Conservation (phyloP, 106 monocot genomes). For the Apostasia ramifera region DNA sequence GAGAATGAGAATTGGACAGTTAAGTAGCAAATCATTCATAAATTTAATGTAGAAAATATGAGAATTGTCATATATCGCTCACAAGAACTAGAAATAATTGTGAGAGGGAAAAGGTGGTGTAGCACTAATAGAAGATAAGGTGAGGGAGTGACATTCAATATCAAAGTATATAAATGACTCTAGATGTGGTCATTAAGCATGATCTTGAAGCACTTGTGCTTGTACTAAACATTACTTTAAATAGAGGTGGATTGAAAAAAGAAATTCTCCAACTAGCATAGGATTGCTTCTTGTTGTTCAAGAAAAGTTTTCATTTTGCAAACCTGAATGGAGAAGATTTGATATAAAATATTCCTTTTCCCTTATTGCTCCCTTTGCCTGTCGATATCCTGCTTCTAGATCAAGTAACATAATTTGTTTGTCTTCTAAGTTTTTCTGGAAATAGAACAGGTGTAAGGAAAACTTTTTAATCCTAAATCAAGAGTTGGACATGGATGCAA, state of each 20-base stretch:
- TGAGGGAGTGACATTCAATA: too few species aligned
- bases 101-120: too few species aligned
- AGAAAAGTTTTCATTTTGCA: background rate
- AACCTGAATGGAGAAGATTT: slow-evolving; percentile 70
- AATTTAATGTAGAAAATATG: too few species aligned
- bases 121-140: too few species aligned
- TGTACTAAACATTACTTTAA: background rate
- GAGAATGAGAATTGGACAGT: too few species aligned
- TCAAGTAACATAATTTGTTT: slow-evolving; percentile 34
- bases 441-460: background rate
- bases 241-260: background rate
- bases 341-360: slow-evolving; percentile 67
- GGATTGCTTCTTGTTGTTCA: background rate
- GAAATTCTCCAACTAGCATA: background rate
- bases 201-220: background rate
- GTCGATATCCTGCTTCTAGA: slow-evolving; percentile 44
- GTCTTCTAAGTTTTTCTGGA: slow-evolving; percentile 44
- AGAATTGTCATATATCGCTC: too few species aligned
- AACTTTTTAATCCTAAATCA: background rate
- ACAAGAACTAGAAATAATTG: too few species aligned
- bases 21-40: too few species aligned
- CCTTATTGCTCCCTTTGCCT: slow-evolving; percentile 46
- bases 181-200: background rate
- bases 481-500: background rate
- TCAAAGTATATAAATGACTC: background rate